Conservation (phyloP, 805 yeast genomes). For the Ogataea sp. region DNA sequence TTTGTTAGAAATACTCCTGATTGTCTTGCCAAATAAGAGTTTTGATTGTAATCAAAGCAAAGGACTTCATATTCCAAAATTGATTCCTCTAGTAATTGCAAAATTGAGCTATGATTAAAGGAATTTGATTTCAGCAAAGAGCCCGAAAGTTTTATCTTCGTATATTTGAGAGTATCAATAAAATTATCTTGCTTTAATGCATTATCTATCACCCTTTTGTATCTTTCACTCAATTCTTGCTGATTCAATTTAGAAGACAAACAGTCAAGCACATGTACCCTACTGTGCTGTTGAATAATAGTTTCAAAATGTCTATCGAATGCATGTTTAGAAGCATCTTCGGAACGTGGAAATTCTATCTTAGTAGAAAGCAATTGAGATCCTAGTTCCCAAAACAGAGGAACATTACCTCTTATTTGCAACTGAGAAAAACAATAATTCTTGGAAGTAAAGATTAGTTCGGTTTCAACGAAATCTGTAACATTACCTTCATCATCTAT, state of each 20-base stretch:
- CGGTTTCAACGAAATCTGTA: slow-evolving; percentile 45
- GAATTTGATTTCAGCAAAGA: slow-evolving; percentile 25
- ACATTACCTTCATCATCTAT: slow-evolving; percentile 49
- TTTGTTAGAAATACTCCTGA: slow-evolving; percentile 42
- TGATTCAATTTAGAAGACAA: slow-evolving; percentile 33
- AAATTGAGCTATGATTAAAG: slow-evolving; percentile 13
- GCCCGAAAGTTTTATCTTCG: slow-evolving; percentile 29
- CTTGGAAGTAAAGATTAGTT: slow-evolving; percentile 35
- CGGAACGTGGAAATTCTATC: slow-evolving; percentile 39
- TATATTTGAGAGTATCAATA: slow-evolving; percentile 16
- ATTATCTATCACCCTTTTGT: slow-evolving; percentile 19
- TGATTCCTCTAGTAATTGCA: slow-evolving; percentile 16
- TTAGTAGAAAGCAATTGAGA: slow-evolving; percentile 36
- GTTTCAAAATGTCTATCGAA: slow-evolving; percentile 41
- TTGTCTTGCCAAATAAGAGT: slow-evolving; percentile 36
- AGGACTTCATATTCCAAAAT: slow-evolving; percentile 39
- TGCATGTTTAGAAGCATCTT: slow-evolving; percentile 47
- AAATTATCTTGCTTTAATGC: slow-evolving; percentile 3
- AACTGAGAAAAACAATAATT: slow-evolving; percentile 35
- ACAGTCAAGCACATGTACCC: slow-evolving; percentile 41
- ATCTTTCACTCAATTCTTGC: slow-evolving; percentile 35
- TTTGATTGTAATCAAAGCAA: slow-evolving; percentile 29
- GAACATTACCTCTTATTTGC: slow-evolving; percentile 45
- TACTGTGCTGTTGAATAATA: slow-evolving; percentile 39
- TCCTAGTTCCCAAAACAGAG: slow-evolving; percentile 47